Conservation (phyloP, 2,329 filamentous ascomycete genomes). For the Metarhizium brunneum region DNA sequence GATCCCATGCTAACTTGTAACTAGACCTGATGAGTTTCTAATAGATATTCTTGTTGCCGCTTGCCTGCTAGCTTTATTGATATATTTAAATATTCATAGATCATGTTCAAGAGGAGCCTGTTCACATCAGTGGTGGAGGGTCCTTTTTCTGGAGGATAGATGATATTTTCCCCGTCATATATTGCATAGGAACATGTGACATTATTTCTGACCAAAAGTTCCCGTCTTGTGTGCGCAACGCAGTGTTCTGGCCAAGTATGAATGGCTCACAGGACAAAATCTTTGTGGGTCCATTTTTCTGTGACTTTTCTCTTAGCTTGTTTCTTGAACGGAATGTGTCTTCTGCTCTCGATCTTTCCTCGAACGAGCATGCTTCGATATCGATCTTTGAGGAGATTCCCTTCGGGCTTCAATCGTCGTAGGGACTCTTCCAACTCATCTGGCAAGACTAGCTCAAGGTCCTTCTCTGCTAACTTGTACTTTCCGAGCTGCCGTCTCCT, state of each 20-base stretch:
- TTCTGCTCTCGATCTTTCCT: conserved; percentile 79
- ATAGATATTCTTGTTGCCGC: not conserved
- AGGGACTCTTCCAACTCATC: conserved; percentile 79
- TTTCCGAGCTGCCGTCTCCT: conserved; percentile 68
- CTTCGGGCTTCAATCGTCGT: conserved; percentile 79
- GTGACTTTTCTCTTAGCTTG: conserved; percentile 73
- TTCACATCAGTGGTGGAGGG: not conserved
- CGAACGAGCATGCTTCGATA: conserved; percentile 83
- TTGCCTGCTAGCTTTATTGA: not conserved
- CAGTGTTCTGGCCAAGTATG: not conserved
- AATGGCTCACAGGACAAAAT: conserved; percentile 44
- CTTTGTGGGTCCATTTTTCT: conserved; percentile 98
- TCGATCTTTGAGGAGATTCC: conserved; percentile 86
- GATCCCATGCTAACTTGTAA: not conserved
- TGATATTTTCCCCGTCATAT: not conserved
- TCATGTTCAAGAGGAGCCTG: too few relatives aligned
- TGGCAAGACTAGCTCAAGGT: conserved; percentile 71
- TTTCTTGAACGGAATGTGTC: conserved; percentile 70
- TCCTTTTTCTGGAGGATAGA: not conserved
- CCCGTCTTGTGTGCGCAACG: not conserved
- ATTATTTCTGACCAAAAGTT: not conserved
- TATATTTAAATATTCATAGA: too few relatives aligned
- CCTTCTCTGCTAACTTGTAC: conserved; percentile 63
- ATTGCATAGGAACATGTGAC: not conserved
- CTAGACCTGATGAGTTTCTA: conserved; percentile 46